Percentiles rank a stretch among this genome's conserved stretches.
These are phyloP conservation scores for Calycina marina DNA, from an alignment of 2,329 filamentous ascomycete species.

Conservation along the genomic window DNA sequence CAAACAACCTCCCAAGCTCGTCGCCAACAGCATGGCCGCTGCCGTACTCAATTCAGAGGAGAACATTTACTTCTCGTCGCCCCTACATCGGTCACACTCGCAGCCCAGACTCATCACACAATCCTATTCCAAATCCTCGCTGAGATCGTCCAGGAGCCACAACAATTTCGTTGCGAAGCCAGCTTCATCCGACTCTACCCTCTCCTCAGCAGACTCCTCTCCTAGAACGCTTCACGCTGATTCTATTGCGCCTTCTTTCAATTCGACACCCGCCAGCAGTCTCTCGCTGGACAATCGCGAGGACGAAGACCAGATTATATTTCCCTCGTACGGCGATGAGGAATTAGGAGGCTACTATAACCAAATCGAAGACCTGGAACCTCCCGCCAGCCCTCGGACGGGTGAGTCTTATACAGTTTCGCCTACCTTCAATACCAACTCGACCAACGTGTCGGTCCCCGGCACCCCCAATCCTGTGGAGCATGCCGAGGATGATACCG, in stretches of 20 bases:
- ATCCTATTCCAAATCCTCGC: slow-evolving; percentile 31
- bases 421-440: slow-evolving; percentile 45
- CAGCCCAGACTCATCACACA: slow-evolving; percentile 40
- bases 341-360: slow-evolving; percentile 23
- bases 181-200: slow-evolving; percentile 17
- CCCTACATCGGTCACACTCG: slow-evolving; percentile 45
- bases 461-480: slow-evolving; percentile 9
- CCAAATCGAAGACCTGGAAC: slow-evolving; percentile 32
- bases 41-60: slow-evolving; percentile 33
- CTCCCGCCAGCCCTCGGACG: slow-evolving; percentile 33
- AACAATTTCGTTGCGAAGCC: slow-evolving; percentile 15
- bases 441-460: slow-evolving; percentile 32
- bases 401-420: slow-evolving; percentile 39
- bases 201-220: slow-evolving; percentile 41
- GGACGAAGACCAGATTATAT: slow-evolving; percentile 46
- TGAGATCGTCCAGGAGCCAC: slow-evolving; percentile 27
- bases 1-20: neutral
- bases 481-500: slow-evolving; percentile 35
- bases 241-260: slow-evolving; percentile 38
- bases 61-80: slow-evolving; percentile 37
- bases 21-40: slow-evolving; percentile 16
- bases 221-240: slow-evolving; percentile 36
- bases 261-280: slow-evolving; percentile 49
- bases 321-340: slow-evolving; percentile 30
- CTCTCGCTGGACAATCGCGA: slow-evolving; percentile 61